phyloP scores from a whole-genome alignment of 2,329 filamentous ascomycete species.

The Arthrocladium fulminans region DNA sequence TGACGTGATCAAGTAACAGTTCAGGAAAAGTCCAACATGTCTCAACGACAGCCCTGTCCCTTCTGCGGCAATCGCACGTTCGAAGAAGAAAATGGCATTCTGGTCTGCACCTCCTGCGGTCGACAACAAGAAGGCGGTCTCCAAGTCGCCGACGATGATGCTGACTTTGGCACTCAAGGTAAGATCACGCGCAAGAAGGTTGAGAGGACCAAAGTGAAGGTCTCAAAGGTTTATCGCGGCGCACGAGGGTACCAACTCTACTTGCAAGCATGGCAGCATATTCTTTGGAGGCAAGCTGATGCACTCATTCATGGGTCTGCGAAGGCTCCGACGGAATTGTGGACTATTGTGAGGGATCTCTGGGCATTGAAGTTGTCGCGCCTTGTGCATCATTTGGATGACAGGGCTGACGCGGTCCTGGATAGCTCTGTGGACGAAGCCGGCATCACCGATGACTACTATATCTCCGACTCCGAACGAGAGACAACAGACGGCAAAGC shows the following conservation, averaged over 20 bases:
- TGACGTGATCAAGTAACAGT: neutral
- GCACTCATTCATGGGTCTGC: conserved; percentile 56
- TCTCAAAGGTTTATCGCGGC: conserved; percentile 50
- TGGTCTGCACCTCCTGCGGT: conserved; percentile 18
- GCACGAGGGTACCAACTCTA: conserved; percentile 66
- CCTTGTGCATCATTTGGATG: conserved; percentile 31
- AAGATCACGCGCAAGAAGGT: conserved; percentile 49
- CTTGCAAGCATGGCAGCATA: conserved; percentile 72
- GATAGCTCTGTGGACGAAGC: conserved; percentile 2
- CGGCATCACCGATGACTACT: conserved; percentile 32
- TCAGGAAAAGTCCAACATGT: neutral
- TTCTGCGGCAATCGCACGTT: conserved; percentile 18
- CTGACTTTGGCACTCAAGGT: conserved; percentile 36
- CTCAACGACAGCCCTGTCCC: conserved; percentile 10
- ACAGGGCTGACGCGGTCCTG: conserved; percentile 7
- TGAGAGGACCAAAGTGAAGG: conserved; percentile 44
- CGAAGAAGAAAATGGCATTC: conserved; percentile 17
- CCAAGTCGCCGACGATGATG: conserved; percentile 16
- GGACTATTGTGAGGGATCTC: conserved; percentile 68
- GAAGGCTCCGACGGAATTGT: conserved; percentile 64
- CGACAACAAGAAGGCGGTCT: conserved; percentile 18
- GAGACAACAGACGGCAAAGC: conserved; percentile 26
- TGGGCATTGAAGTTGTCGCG: conserved; percentile 68
- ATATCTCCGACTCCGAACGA: conserved; percentile 17
- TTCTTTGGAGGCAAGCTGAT: conserved; percentile 70